phyloP scores from a whole-genome alignment of 2,329 filamentous ascomycete genomes.

The Biscogniauxia sp. region DNA sequence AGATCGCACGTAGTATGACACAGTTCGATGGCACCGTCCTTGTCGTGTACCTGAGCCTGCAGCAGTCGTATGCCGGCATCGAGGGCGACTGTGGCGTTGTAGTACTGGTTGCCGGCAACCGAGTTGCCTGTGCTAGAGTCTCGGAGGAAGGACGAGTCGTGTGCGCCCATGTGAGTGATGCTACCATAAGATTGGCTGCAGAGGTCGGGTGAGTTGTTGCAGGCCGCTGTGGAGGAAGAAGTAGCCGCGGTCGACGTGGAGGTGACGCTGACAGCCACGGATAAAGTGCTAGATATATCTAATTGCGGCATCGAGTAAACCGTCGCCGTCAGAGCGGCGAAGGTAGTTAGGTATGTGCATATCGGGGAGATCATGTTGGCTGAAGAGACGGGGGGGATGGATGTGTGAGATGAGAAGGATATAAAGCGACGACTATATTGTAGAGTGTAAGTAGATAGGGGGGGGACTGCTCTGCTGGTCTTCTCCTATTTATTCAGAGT shows the following conservation, averaged over 20 bases:
- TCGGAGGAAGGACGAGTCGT: conserved; percentile 70
- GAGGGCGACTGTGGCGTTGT: conserved; percentile 69
- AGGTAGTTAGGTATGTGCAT: conserved; percentile 23
- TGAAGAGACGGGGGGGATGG: not conserved
- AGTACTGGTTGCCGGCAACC: conserved; percentile 69
- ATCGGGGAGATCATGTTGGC: conserved; percentile 29
- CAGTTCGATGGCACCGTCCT: conserved; percentile 57
- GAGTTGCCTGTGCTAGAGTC: conserved; percentile 61
- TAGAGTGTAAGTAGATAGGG: conserved; percentile 5
- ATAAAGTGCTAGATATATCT: conserved; percentile 9
- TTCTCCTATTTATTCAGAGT: not conserved
- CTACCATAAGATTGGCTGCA: conserved; percentile 71
- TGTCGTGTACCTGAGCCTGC: conserved; percentile 68
- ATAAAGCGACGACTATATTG: conserved; percentile 5
- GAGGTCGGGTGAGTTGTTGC: conserved; percentile 78
- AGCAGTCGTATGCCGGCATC: conserved; percentile 70
- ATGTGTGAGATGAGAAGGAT: not conserved
- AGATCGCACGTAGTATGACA: conserved; percentile 69
- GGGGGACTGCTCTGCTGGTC: too few species aligned
- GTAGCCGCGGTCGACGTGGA: conserved; percentile 16
- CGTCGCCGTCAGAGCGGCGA: conserved; percentile 24
- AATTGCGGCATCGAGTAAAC: conserved; percentile 19
- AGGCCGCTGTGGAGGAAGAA: conserved; percentile 47
- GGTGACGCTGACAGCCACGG: conserved; percentile 20
- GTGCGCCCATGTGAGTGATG: conserved; percentile 75